Evolutionary conservation across 2,329 filamentous ascomycete genomes (phyloP), one percentile per base, ranked within the genome.

Genomic region (Trichoderma brevicompactum): DNA sequence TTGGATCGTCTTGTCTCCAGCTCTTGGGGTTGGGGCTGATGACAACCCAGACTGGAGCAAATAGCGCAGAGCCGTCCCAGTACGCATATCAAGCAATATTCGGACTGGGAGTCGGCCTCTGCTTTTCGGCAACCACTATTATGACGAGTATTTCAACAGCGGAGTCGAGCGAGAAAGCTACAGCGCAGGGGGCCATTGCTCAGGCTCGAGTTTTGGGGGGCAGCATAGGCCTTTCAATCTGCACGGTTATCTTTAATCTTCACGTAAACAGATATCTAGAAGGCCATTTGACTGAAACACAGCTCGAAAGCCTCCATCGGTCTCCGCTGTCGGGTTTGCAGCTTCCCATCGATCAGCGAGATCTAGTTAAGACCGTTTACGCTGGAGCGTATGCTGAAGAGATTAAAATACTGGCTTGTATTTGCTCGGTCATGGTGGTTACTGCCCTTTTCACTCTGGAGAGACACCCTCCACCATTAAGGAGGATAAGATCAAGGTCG

Each of bases 141-240:
- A 82, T 87, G 70, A 85, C 84, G 2, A 83, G 82, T 52, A 78
- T 87, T 13, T 80, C 86, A 53, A 76, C 78, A 3, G 80, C 83
- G 0, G 75, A 79, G 17, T 74, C 76, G 7, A 78, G 77, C 65
- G 82, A 86, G 62, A 77, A 85, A 56, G 86, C 86, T 0, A 83
- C 85, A 2, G 85, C 84, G 0, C 85, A 88, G 69, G 87, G 86
- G 0, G 82, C 85, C 5, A 79, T 88, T 9, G 84, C 86, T 1
- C 86, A 89, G 73, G 81, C 83, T 1, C 81, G 87, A 13, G 83
- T 88, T 0, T 75, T 89, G 2, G 87, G 87, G 1, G 86, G 87
- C 2, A 83, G 83, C 43, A 78, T 88, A 34, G 87, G 86, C 1
- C 78, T 89, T 49, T 82, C 85, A 0, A 73, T 83, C 28, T 86